phyloP scores from a whole-genome alignment of 305 asterid species.

The Fraxinus nigra region DNA sequence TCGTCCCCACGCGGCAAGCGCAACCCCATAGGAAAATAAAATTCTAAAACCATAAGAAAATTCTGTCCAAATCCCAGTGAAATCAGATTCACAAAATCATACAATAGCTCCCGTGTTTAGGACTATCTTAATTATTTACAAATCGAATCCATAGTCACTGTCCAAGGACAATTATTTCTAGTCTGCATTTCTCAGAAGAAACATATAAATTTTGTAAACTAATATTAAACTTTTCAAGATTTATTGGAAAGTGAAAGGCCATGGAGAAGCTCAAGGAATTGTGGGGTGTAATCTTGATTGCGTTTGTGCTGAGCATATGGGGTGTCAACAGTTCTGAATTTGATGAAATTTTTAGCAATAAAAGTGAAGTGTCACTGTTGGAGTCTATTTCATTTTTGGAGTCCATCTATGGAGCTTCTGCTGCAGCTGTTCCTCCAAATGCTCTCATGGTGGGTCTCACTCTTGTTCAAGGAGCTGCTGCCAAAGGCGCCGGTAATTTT shows the following conservation, averaged over 20 bases:
- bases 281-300: slow-evolving; percentile 34
- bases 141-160: neutral
- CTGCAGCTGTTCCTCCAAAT: slow-evolving; percentile 20
- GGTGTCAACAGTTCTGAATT: slow-evolving; percentile 45
- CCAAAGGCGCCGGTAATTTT: slow-evolving; percentile 43
- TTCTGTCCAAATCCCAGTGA: neutral
- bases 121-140: neutral
- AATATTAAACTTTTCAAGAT: slow-evolving; percentile 18
- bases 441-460: slow-evolving; percentile 44
- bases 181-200: neutral
- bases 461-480: slow-evolving; percentile 45
- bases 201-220: neutral
- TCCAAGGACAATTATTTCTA: neutral
- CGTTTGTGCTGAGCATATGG: slow-evolving; percentile 33
- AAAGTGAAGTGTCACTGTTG: slow-evolving; percentile 43
- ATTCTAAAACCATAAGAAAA: slow-evolving; percentile 18
- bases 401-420: slow-evolving; percentile 30
- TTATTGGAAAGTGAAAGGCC: slow-evolving; percentile 29
- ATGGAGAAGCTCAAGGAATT: slow-evolving; percentile 43
- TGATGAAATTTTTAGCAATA: slow-evolving; percentile 36
- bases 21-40: neutral
- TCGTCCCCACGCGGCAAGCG: neutral
- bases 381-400: slow-evolving; percentile 45
- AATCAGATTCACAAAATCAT: slow-evolving; percentile 23
- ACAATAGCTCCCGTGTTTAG: neutral